Base-by-base conservation (phyloP, 345 rosid genomes). In the Brassica rapa region DNA sequence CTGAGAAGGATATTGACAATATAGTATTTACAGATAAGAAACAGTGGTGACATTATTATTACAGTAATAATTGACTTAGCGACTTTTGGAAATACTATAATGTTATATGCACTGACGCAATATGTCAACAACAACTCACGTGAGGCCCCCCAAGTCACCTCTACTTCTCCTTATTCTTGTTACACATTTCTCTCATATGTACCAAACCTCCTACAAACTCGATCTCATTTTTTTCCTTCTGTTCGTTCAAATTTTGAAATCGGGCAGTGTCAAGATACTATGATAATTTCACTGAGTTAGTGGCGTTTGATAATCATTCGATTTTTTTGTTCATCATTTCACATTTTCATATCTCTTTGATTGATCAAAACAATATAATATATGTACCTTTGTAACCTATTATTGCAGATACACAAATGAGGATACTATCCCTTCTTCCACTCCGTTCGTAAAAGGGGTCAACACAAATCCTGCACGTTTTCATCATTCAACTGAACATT, bases 101-200 rank as follows among this genome's bases (percentile, higher is more conserved):
- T 75, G 71, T 27, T 41, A 53, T 69, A 1, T 74, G 32, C 30
- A 53, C 71, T 72, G 77, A 67, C 69, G 11, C 74, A 25, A 3
- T 53, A 72, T 78, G 83, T 74, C 79, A 75, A 69, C 75, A 80
- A 63, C 80, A 39, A 74, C 80, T 64, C 79, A 80, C 80, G 80
- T 64, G 83, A 74, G 46, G 19, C 79, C 82, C 82, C 76, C 14
- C n/a, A 77, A 23, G 43, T 49, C 46, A 29, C 64, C 37, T 49
- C 55, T 16, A 29, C n/a, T 71, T 57, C 27, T 73, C 16, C 43
- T 15, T 66, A 8, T 8, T 41, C 9, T n/a, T 4, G 16, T 55
- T 15, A 73, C 49, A 49, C 59, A 67, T 68, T 73, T 66, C 55
- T 78, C 15, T 66, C 73, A 72, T 12, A 6, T 62, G 32, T 62